phyloP scores from a whole-genome alignment of 306 rosid genomes.

The Prunus mongolica region DNA sequence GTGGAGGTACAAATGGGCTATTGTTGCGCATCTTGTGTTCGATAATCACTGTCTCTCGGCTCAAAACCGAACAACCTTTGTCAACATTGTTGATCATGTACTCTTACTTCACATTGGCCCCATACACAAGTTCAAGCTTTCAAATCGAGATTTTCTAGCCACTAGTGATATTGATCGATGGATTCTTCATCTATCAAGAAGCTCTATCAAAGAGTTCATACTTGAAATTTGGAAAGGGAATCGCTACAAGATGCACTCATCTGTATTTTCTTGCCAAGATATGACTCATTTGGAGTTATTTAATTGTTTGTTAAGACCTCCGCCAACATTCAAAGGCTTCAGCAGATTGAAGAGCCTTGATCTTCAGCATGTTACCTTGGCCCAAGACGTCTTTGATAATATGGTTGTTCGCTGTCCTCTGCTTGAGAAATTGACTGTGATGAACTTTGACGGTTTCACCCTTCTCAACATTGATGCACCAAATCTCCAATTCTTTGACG shows the following conservation, averaged over 20 bases:
- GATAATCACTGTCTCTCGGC: slow-evolving; percentile 33
- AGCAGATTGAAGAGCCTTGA: slow-evolving; percentile 60
- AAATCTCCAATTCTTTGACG: slow-evolving; percentile 47
- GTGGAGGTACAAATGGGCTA: slow-evolving; percentile 66
- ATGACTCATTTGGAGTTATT: slow-evolving; percentile 48
- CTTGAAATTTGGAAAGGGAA: slow-evolving; percentile 60
- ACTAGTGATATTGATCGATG: slow-evolving; percentile 49
- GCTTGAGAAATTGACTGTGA: slow-evolving; percentile 52
- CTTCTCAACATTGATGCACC: slow-evolving; percentile 50
- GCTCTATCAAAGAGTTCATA: slow-evolving; percentile 45
- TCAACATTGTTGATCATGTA: slow-evolving; percentile 55
- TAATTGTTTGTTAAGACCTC: slow-evolving; percentile 55
- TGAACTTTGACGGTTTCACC: slow-evolving; percentile 55
- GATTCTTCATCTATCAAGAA: slow-evolving; percentile 47
- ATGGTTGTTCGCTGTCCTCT: slow-evolving; percentile 48
- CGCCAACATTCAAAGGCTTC: slow-evolving; percentile 48
- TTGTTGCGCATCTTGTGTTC: slow-evolving; percentile 51
- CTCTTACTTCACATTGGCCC: slow-evolving; percentile 59
- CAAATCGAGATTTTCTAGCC: slow-evolving; percentile 43
- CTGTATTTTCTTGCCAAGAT: slow-evolving; percentile 47
- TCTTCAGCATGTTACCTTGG: slow-evolving; percentile 59
- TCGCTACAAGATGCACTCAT: slow-evolving; percentile 47
- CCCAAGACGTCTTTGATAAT: slow-evolving; percentile 47
- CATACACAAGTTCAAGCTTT: slow-evolving; percentile 49
- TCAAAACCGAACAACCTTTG: slow-evolving; percentile 30